Evolutionary conservation across 139 green algal species (phyloP), one percentile per base, ranked within the genome.

Genomic region (Tetradesmus lagerheimii): DNA sequence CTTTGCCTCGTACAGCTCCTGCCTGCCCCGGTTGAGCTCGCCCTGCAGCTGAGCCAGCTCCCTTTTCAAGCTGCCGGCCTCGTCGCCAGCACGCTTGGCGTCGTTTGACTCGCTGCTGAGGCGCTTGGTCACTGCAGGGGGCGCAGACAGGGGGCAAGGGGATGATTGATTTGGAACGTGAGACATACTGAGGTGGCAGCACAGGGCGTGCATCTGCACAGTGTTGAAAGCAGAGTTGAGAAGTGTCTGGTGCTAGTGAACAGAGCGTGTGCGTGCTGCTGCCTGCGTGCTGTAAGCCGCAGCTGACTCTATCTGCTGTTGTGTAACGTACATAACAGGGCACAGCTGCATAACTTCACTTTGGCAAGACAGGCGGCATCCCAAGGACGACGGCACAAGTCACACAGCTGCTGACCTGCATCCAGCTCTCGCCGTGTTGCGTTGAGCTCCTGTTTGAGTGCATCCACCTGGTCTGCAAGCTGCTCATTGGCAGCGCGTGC

Each of bases 391-490:
- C n/a, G n/a, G 25, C 11, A 64, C 5, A 12, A 31, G 75, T 18
- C 1, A 15, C 11, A n/a, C 75, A 45, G 12, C 35, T 45, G 41
- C 76, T 18, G 12, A 90, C 86, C 86, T 78, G 86, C 76, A 11
- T 86, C 86, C 2, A 80, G 18, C 76, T 90, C 86, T 53, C 53
- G 47, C 43, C 53, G 75, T 41, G 37, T 83, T 23, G 76, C 35
- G 0, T 41, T 18, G 35, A 80, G 31, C 35, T 86, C 76, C 47
- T 86, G 31, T 20, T 47, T 77, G 16, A 66, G 35, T 0, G 76
- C 34, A 31, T 64, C 53, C 18, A 81, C 47, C n/a, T 86, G 29
- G 20, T 31, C 47, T 1, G 23, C 71, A n/a, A 89, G 85, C 71
- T 75, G 41, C 50, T 64, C 85, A 16, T 14, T 31, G 15, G n/a